Base-by-base conservation (phyloP, 2,329 filamentous ascomycete species). In the Alternaria viburni region DNA sequence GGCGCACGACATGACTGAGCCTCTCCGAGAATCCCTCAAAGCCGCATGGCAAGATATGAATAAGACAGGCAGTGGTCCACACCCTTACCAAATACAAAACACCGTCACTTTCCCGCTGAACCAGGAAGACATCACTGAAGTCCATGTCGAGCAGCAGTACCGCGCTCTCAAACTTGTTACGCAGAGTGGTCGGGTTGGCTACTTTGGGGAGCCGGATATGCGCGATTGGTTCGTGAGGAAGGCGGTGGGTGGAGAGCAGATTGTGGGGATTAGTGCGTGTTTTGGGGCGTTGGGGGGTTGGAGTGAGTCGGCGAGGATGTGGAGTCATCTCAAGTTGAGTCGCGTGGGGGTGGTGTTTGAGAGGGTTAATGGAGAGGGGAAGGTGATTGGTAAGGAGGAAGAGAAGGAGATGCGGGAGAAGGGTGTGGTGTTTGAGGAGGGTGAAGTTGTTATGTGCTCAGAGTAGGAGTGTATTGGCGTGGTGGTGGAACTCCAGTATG, bases 81-180 rank as follows among this genome's bases (percentile, higher is more conserved):
- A 36, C 15, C 15, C 32, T 36, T n/a, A 36, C n/a, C 15, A 19
- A 8, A 7, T 1, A 36, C 23, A 36, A 21, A 19, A 32, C 45
- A 57, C 46, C 15, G 26, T 65, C 57, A 54, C 13, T 11, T 68
- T 73, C 28, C 54, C 64, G 0, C 62, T 72, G 11, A 66, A 73
- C 19, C 64, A 66, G 3, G 41, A 57, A 12, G 64, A 63, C 4
- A 57, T 74, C n/a, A 67, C 58, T 5, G 69, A 69, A 36, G 68
- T 74, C 5, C 59, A 67, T 44, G 65, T 65, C 10, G 56, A 54
- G 44, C 21, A 50, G 19, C 64, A 65, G 15, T 47, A 58, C 19
- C 59, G 49, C 44, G 67, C 68, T 25, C 26, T 73, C 0, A 66
- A 62, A 36, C 25, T 74, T 4, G 30, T 61, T n/a, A 74, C 67